These are phyloP conservation scores for Chalara sp. DNA, from an alignment of 2,329 filamentous ascomycete genomes.

Conservation along the genomic window DNA sequence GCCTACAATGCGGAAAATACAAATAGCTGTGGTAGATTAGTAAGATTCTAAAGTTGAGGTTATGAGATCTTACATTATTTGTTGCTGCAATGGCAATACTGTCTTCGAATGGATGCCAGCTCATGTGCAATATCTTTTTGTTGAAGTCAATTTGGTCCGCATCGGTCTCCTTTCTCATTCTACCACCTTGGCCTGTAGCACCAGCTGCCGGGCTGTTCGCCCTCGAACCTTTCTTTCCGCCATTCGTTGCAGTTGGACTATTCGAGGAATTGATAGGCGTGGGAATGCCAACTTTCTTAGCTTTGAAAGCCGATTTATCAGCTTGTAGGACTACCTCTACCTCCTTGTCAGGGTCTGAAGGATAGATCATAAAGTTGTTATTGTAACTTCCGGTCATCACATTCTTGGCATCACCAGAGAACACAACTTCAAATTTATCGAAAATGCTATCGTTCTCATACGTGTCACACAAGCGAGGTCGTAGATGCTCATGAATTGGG, in stretches of 20 bases:
- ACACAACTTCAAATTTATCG: slow-evolving; percentile 99
- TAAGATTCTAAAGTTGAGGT: neutral
- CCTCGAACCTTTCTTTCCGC: slow-evolving; percentile 82
- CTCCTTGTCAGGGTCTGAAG: slow-evolving; percentile 90
- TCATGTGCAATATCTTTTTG: slow-evolving; percentile 99
- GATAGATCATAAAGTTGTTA: slow-evolving; percentile 99
- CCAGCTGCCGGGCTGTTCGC: slow-evolving; percentile 79
- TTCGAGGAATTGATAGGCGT: slow-evolving; percentile 87
- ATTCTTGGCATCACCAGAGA: slow-evolving; percentile 96
- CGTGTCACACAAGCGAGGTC: slow-evolving; percentile 90
- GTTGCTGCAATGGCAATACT: slow-evolving; percentile 99
- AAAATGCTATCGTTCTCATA: slow-evolving; percentile 99
- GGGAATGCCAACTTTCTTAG: slow-evolving; percentile 97
- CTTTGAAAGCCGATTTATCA: slow-evolving; percentile 98
- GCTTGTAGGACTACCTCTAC: slow-evolving; percentile 96
- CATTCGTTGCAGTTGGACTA: slow-evolving; percentile 63
- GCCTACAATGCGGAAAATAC: slow-evolving; percentile 69
- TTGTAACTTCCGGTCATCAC: slow-evolving; percentile 99
- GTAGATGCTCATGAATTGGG: slow-evolving; percentile 93
- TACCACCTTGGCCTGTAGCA: slow-evolving; percentile 69
- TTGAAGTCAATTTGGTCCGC: slow-evolving; percentile 99
- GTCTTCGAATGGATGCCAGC: slow-evolving; percentile 99
- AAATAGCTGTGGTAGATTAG: slow-evolving; percentile 50
- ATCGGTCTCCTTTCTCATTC: slow-evolving; percentile 98
- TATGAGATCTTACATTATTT: slow-evolving; percentile 76